Evolutionary conservation across 2,329 filamentous ascomycete species (phyloP).

Genomic region (Neopestalotiopsis clavispora): DNA sequence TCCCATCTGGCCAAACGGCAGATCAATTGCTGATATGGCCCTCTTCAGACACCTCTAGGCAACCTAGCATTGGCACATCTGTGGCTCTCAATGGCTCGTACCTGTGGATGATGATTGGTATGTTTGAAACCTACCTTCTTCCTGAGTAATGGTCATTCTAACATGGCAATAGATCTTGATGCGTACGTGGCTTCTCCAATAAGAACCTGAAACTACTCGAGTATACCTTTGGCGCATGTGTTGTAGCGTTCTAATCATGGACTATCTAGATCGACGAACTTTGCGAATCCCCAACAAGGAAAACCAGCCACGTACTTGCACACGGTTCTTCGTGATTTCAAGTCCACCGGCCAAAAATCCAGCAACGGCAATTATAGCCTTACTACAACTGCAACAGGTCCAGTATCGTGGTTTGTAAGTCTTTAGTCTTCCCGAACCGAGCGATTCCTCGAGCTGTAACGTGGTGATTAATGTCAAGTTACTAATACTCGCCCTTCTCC

Average conservation of each 20-base stretch:
- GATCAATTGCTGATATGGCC: neutral
- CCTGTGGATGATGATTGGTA: constrained; percentile 36
- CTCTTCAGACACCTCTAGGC: constrained; percentile 27
- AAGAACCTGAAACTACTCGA: neutral
- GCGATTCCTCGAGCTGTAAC: neutral
- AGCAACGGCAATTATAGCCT: constrained; percentile 28
- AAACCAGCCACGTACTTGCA: constrained; percentile 33
- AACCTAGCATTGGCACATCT: constrained; percentile 33
- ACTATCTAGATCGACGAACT: constrained; percentile 32
- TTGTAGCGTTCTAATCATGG: neutral
- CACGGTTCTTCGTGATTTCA: constrained; percentile 37
- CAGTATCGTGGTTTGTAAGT: constrained; percentile 32
- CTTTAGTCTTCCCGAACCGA: neutral
- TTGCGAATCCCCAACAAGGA: constrained; percentile 30
- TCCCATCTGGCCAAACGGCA: neutral
- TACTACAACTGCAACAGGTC: constrained; percentile 26
- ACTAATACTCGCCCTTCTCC: neutral
- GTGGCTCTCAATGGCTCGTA: constrained; percentile 30
- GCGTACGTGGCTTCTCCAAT: constrained; percentile 26
- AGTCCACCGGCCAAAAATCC: constrained; percentile 26
- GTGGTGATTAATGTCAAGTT: neutral
- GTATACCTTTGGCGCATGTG: neutral
- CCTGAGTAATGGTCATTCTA: too few relatives aligned
- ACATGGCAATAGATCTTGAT: constrained; percentile 30
- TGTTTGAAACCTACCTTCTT: neutral